Conservation (phyloP, 768 basidiomycete species). For the Boletus tomentosulus region DNA sequence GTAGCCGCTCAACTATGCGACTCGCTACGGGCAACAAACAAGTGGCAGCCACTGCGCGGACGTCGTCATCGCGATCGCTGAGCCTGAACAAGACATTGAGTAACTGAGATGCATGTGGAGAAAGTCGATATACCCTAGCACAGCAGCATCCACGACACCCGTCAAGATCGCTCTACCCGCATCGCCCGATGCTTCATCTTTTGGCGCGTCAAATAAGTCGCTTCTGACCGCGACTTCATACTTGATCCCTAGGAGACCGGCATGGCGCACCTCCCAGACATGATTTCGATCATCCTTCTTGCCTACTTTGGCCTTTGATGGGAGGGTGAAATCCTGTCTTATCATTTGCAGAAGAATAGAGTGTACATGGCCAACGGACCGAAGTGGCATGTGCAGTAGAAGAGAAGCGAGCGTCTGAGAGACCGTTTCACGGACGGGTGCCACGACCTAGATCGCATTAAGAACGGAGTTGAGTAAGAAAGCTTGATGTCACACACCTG, state of each 20-base stretch:
- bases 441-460: constrained; percentile 59
- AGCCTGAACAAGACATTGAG: constrained; percentile 49
- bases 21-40: constrained; percentile 86
- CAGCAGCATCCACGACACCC: constrained; percentile 85
- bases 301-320: constrained; percentile 31
- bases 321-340: constrained; percentile 69
- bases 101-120: background rate
- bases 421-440: constrained; percentile 94
- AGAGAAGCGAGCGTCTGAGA: constrained; percentile 91
- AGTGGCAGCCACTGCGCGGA: constrained; percentile 90
- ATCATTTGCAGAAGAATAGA: constrained; percentile 89
- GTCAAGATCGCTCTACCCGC: constrained; percentile 57
- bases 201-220: constrained; percentile 59
- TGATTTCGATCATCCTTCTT: constrained; percentile 46
- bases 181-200: constrained; percentile 33
- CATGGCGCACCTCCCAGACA: constrained; percentile 96
- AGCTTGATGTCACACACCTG: constrained; percentile 42
- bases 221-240: constrained; percentile 94
- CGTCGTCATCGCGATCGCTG: constrained; percentile 90
- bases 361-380: constrained; percentile 77
- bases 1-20: constrained; percentile 72
- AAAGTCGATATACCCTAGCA: constrained; percentile 63
- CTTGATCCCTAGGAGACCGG: constrained; percentile 95
- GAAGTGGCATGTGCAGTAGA: constrained; percentile 82
- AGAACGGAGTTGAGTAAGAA: background rate